Base-by-base conservation (phyloP, 306 rosid species). In the Cucumis cinereus region DNA sequence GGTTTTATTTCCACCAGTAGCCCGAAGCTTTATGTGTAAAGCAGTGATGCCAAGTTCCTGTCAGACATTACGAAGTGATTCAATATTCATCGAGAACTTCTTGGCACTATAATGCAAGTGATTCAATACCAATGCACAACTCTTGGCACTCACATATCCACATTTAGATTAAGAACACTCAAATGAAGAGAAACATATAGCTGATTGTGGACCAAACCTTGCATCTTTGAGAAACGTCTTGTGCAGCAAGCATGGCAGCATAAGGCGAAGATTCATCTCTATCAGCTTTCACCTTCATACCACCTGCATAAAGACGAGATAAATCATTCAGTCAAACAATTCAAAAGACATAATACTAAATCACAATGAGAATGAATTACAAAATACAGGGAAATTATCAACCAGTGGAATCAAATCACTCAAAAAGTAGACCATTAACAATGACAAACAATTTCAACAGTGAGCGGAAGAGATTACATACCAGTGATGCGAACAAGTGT, bases 221-320 rank as follows among this genome's bases (percentile, higher is more conserved):
- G 93, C 96, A 89, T 68, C 96, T 83, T 17, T 86, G 78, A 73
- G 97, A 84, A 80, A 93, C 97, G 83, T 93, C 98, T 33, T 89
- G 98, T 1, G 98, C 97, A 1, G 97, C 97, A 88, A 93, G 93
- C 98, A 93, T 90, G 54, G 98, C 97, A 12, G 96, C 98, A 75
- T 93, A 93, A 0, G 98, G 98, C 4, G 97, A 90, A 8, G 98
- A 93, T 70, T 93, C 98, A 75, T 93, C 98, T 76, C 97, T 84
- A 74, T 91, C 97, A 20, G 96, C 98, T 45, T 93, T 93, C 69
- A 91, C 97, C 89, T 93, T 93, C 98, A 93, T 93, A 16, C 98
- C 98, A 79, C 97, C 97, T 93, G 67, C 19, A 38, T 79, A 30
- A 20, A 11, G 17, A 57, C 72, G 6, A 58, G 13, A 45, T 15